phyloP scores from a whole-genome alignment of 2,329 filamentous ascomycete species.

The Graphiopsis chlorocephala region DNA sequence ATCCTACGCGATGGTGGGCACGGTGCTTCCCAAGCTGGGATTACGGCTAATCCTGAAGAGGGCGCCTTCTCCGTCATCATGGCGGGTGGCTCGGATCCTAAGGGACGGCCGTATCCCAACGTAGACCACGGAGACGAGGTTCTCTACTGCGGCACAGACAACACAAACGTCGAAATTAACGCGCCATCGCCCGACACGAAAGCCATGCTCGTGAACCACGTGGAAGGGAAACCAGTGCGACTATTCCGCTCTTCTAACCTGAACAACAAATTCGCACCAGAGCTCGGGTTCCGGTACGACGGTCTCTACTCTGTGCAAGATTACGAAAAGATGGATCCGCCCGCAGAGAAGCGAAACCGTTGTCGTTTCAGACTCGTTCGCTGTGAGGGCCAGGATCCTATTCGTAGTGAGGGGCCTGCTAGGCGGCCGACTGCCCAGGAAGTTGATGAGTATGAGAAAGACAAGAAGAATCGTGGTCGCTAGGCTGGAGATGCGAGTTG shows the following conservation, averaged over 20 bases:
- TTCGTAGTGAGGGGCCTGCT: conserved; percentile 44
- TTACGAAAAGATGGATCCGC: conserved; percentile 39
- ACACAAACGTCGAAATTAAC: conserved; percentile 22
- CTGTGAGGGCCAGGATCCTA: conserved; percentile 44
- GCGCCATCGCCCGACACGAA: conserved; percentile 39
- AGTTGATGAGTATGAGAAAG: conserved; percentile 24
- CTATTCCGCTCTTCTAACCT: conserved; percentile 50
- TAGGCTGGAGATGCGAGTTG: background rate
- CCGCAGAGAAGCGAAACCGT: conserved; percentile 40
- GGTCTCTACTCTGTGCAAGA: conserved; percentile 52
- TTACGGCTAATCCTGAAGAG: conserved; percentile 44
- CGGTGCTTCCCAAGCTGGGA: conserved; percentile 49
- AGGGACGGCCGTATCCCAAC: conserved; percentile 43
- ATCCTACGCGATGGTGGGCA: conserved; percentile 55
- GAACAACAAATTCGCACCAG: conserved; percentile 44
- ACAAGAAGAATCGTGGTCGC: conserved; percentile 20
- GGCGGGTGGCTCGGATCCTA: conserved; percentile 36
- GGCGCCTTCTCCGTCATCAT: conserved; percentile 59
- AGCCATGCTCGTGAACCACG: conserved; percentile 42
- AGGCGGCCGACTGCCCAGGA: conserved; percentile 45
- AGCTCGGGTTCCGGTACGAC: conserved; percentile 55
- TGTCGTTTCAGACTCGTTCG: conserved; percentile 51
- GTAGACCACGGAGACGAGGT: conserved; percentile 50
- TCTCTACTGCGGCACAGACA: conserved; percentile 53
- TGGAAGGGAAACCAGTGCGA: conserved; percentile 43